A percentile compares a stretch with the other conserved stretches of the same genome.
Conservation (phyloP, 139 green algal species). For the Coelastrella sp. region DNA sequence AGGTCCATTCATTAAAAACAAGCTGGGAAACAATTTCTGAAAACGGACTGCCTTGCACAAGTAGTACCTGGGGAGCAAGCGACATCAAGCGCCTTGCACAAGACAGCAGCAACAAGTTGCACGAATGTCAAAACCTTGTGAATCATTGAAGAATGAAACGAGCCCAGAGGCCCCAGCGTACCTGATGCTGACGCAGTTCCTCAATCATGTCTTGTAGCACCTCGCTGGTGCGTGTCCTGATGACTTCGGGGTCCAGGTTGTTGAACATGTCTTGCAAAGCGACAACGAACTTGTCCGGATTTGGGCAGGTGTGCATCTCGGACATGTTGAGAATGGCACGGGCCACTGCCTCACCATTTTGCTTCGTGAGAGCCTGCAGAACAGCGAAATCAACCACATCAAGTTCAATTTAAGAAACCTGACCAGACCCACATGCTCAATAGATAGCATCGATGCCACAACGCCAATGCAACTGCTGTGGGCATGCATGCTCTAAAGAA, state of each 20-base stretch:
- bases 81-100: not conserved
- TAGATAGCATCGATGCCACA: no score
- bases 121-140: no score
- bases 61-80: no score
- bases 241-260: conserved; percentile 75
- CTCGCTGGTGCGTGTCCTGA: conserved; percentile 77
- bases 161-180: conserved; percentile 31
- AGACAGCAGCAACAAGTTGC: not conserved
- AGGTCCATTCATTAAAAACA: no score
- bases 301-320: conserved; percentile 73
- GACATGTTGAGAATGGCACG: conserved; percentile 72
- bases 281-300: conserved; percentile 70
- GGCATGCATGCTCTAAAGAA: no score
- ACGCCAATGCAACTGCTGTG: no score
- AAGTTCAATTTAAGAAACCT: no score
- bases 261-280: conserved; percentile 76
- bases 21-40: no score
- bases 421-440: not conserved
- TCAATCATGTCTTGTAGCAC: conserved; percentile 90
- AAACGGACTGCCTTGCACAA: no score
- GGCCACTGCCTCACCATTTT: conserved; percentile 70
- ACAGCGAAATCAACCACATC: not conserved
- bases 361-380: conserved; percentile 63
- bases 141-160: no score
- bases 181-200: conserved; percentile 77